Evolutionary conservation across 495 filamentous ascomycete species (phyloP).

Genomic region (Aspergillus steynii): DNA sequence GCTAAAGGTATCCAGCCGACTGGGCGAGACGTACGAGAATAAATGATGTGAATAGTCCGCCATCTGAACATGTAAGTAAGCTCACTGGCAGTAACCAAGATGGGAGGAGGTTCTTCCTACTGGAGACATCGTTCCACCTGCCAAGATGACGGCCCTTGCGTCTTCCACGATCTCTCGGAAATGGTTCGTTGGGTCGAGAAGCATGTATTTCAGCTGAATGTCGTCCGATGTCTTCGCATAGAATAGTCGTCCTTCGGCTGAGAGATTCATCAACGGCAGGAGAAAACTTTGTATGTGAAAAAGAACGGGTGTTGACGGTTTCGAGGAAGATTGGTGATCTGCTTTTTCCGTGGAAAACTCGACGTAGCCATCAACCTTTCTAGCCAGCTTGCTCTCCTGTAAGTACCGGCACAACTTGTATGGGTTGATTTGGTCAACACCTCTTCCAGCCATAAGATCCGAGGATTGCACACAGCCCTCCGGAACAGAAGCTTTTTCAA

Average conservation of each 20-base stretch:
- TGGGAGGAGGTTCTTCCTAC: constrained; percentile 29
- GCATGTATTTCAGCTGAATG: constrained; percentile 75
- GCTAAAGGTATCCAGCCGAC: constrained; percentile 74
- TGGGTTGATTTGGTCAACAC: constrained; percentile 92
- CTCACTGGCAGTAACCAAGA: constrained; percentile 10
- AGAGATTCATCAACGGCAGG: constrained; percentile 80
- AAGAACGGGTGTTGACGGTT: constrained; percentile 66
- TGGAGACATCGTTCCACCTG: constrained; percentile 96
- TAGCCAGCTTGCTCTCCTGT: constrained; percentile 87
- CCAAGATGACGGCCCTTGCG: constrained; percentile 85
- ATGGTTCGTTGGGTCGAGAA: constrained; percentile 90
- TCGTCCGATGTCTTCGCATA: constrained; percentile 59
- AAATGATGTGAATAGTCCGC: constrained; percentile 82
- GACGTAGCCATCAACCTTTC: constrained; percentile 89
- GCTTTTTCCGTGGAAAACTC: constrained; percentile 55
- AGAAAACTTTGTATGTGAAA: constrained; percentile 85
- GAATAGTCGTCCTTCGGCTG: constrained; percentile 84
- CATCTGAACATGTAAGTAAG: constrained; percentile 52
- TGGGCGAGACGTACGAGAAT: constrained; percentile 69
- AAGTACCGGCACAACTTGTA: constrained; percentile 85
- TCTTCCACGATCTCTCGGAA: constrained; percentile 87
- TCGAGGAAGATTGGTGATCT: constrained; percentile 24
- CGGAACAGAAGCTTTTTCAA: constrained; percentile 45
- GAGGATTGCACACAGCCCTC: constrained; percentile 69
- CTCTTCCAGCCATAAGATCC: constrained; percentile 76